Evolutionary conservation across 345 rosid species (phyloP).

Genomic region (Mangifera indica): DNA sequence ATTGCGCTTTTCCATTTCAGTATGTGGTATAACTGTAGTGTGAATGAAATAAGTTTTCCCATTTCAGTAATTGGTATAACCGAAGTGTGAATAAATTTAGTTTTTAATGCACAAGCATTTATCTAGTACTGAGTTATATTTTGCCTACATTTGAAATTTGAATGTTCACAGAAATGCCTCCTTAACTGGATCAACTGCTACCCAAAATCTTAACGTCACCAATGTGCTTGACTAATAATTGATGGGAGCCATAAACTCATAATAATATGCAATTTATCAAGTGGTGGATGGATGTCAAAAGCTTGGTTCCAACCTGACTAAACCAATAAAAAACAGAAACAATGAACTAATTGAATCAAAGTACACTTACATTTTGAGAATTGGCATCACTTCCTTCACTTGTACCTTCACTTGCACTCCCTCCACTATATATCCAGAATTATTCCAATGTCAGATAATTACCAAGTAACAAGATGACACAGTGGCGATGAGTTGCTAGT

Average conservation of each 20-base stretch:
- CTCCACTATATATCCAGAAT: constrained; percentile 52
- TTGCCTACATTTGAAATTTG: neutral
- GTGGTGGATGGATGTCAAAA: neutral
- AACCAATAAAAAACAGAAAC: constrained; percentile 10
- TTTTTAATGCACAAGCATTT: no score
- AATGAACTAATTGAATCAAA: constrained; percentile 9
- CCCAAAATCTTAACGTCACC: neutral
- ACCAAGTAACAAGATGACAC: neutral
- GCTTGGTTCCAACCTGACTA: neutral
- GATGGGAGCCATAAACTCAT: neutral
- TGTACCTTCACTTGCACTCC: constrained; percentile 89
- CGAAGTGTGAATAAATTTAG: no score
- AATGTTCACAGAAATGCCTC: neutral
- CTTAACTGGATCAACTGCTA: neutral
- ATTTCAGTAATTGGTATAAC: no score
- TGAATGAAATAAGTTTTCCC: no score
- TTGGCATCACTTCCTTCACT: constrained; percentile 97
- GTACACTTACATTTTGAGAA: constrained; percentile 74
- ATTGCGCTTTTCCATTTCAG: no score
- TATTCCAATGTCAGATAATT: constrained; percentile 29
- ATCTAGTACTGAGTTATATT: neutral
- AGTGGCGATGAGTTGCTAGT: neutral
- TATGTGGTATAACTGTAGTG: no score
- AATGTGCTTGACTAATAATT: neutral
- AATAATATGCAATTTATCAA: no score